Evolutionary conservation across 305 asterid genomes (phyloP).

Genomic region (Fraxinus greggii): DNA sequence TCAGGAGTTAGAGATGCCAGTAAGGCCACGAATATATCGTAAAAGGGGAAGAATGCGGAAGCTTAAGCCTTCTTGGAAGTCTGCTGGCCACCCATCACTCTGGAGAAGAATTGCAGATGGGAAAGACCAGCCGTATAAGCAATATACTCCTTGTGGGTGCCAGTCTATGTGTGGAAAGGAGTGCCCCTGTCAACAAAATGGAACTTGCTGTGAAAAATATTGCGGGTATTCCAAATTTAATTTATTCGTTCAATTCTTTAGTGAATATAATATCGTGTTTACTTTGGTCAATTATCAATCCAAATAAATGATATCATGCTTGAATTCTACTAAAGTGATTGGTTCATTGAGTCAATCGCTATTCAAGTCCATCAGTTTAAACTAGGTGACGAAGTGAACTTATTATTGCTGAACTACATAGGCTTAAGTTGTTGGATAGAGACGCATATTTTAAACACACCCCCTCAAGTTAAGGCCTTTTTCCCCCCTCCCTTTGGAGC

Average conservation of each 20-base stretch:
- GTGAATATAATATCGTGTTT: background rate
- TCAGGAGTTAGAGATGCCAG: slow-evolving; percentile 57
- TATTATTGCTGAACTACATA: background rate
- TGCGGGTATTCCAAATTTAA: slow-evolving; percentile 64
- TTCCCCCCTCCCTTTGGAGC: background rate
- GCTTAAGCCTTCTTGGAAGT: slow-evolving; percentile 90
- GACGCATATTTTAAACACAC: background rate
- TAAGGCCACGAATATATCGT: slow-evolving; percentile 78
- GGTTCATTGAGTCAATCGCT: background rate
- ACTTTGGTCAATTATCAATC: background rate
- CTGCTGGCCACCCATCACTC: slow-evolving; percentile 95
- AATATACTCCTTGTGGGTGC: slow-evolving; percentile 80
- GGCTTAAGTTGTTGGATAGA: background rate
- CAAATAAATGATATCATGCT: background rate
- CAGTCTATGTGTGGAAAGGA: slow-evolving; percentile 81
- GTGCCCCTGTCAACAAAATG: slow-evolving; percentile 80
- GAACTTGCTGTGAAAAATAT: slow-evolving; percentile 94
- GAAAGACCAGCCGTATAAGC: slow-evolving; percentile 72
- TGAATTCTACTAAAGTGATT: background rate
- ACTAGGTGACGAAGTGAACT: background rate
- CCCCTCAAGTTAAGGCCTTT: background rate
- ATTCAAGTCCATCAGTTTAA: background rate
- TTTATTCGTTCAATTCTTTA: slow-evolving; percentile 9
- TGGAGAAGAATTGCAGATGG: slow-evolving; percentile 96
- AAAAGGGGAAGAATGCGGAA: slow-evolving; percentile 86